Evolutionary conservation across 1,284 basidiomycete genomes (phyloP).

Genomic region (Ganoderma leucocontextum): DNA sequence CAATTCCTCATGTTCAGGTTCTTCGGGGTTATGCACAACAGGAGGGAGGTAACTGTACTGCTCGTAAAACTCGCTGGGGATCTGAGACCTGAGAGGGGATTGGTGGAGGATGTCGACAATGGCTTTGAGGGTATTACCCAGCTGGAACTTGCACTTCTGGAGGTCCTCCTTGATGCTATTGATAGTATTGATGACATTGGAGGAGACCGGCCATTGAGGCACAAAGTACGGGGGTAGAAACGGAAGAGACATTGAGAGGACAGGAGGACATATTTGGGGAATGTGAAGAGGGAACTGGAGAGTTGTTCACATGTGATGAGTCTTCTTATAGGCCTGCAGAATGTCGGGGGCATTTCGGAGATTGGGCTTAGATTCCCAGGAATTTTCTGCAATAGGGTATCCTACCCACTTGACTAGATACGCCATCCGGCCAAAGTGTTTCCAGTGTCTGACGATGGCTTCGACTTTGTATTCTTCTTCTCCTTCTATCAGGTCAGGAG

Average conservation of each 20-base stretch:
- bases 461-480: conserved; percentile 28
- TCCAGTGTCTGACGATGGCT: conserved; percentile 22
- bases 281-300: background rate
- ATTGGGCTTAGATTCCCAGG: background rate
- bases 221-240: too few relatives aligned
- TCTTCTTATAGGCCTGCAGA: background rate
- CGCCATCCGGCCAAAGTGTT: background rate
- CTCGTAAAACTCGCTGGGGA: too few relatives aligned
- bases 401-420: conserved; percentile 27
- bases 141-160: too few relatives aligned
- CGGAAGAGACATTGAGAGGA: background rate
- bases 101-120: too few relatives aligned
- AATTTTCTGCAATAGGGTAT: conserved; percentile 7
- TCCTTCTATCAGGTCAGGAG: conserved; percentile 22
- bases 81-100: too few relatives aligned
- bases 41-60: too few relatives aligned
- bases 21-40: too few relatives aligned
- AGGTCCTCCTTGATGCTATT: too few relatives aligned
- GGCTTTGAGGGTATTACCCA: too few relatives aligned
- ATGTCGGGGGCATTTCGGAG: background rate
- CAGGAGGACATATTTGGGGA: background rate
- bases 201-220: too few relatives aligned
- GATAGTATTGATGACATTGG: too few relatives aligned
- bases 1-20: too few relatives aligned
- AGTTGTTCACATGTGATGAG: background rate